phyloP scores from a whole-genome alignment of 371 early-diverging fungal genomes.

The Nematocida ausubeli region DNA sequence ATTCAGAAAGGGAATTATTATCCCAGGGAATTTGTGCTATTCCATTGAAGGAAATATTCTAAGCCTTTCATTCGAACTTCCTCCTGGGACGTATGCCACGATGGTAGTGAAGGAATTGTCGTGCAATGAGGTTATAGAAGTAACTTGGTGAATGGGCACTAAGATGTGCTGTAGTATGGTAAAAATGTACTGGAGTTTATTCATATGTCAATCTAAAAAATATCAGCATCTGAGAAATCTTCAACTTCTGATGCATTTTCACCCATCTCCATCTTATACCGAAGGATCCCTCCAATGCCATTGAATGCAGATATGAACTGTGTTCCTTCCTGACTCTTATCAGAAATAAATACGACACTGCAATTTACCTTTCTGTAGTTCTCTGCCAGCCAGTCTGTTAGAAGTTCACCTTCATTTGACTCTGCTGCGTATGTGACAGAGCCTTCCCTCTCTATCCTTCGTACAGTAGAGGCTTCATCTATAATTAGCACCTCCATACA shows the following conservation, averaged over 20 bases:
- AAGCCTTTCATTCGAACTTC: conserved; percentile 37
- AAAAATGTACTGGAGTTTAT: neutral
- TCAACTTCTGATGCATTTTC: conserved; percentile 55
- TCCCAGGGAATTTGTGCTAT: conserved; percentile 19
- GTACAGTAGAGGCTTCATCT: conserved; percentile 76
- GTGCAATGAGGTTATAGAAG: conserved; percentile 11
- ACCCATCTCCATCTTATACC: conserved; percentile 80
- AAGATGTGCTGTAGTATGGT: neutral
- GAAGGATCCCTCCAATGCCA: conserved; percentile 93
- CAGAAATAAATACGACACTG: conserved; percentile 85
- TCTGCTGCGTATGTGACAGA: conserved; percentile 75
- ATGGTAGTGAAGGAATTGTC: conserved; percentile 47
- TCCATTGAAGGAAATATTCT: neutral
- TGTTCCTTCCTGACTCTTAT: conserved; percentile 90
- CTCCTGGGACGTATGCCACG: conserved; percentile 51
- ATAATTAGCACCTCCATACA: conserved; percentile 93
- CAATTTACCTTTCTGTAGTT: conserved; percentile 92
- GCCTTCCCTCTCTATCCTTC: conserved; percentile 69
- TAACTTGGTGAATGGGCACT: neutral
- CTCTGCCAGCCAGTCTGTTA: conserved; percentile 97
- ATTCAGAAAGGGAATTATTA: conserved; percentile 41
- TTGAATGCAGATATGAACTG: conserved; percentile 98
- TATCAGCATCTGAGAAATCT: conserved; percentile 58
- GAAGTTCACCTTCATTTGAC: conserved; percentile 73
- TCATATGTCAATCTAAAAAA: conserved; percentile 17